Percentiles rank a stretch among this genome's conserved stretches.
Evolutionary conservation across 768 basidiomycete species (phyloP).

Genomic region (Agaricus blazei): DNA sequence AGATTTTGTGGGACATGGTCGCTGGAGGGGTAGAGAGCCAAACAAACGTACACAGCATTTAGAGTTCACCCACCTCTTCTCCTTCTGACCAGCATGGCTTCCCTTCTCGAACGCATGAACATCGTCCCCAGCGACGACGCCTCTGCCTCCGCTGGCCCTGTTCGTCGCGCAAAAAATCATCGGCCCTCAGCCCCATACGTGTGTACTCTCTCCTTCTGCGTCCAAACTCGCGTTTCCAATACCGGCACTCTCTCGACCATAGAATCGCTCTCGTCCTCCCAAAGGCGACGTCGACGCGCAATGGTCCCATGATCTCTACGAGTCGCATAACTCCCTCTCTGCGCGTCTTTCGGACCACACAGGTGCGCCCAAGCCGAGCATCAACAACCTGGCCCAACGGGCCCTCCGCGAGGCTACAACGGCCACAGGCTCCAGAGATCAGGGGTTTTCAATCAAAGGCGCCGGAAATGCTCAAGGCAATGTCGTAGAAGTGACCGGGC

Average conservation of each 20-base stretch:
- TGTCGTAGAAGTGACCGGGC: constrained; percentile 68
- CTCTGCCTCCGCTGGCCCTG: constrained; percentile 36
- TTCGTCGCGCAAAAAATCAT: constrained; percentile 32
- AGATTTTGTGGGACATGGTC: constrained; percentile 37
- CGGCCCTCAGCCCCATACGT: constrained; percentile 47
- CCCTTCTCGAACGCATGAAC: constrained; percentile 57
- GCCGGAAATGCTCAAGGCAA: constrained; percentile 54
- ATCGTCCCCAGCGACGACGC: constrained; percentile 28
- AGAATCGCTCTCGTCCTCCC: constrained; percentile 50
- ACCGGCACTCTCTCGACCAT: constrained; percentile 17
- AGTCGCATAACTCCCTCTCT: constrained; percentile 55
- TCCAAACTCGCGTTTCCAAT: constrained; percentile 18
- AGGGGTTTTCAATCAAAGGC: constrained; percentile 59
- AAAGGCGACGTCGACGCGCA: constrained; percentile 62
- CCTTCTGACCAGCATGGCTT: constrained; percentile 30
- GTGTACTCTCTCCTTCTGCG: constrained; percentile 29
- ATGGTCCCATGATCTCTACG: constrained; percentile 73
- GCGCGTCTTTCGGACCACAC: constrained; percentile 47
- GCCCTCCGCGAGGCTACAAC: constrained; percentile 60
- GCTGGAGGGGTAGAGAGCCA: constrained; percentile 1
- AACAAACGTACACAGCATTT: constrained; percentile 14
- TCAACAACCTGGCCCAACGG: constrained; percentile 48
- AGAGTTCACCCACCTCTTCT: too few relatives aligned
- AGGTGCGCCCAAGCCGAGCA: constrained; percentile 43
- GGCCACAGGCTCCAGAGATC: constrained; percentile 14